Evolutionary conservation across 345 rosid genomes (phyloP).

Genomic region (Punica granatum): DNA sequence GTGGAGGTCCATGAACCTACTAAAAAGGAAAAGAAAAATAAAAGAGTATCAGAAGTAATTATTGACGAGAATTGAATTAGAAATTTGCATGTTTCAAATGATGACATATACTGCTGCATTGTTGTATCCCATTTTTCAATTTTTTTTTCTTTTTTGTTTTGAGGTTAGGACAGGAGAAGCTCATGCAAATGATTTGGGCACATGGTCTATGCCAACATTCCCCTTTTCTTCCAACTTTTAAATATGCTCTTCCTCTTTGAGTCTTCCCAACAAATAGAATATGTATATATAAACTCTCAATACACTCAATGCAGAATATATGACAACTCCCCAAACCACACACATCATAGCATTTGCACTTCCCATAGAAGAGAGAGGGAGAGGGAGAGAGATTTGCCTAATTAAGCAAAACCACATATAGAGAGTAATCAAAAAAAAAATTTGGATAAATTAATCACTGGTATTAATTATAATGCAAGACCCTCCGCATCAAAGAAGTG

Average conservation of each 20-base stretch:
- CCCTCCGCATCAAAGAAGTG: constrained; percentile 19
- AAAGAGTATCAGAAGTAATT: too few relatives aligned
- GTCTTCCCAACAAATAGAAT: constrained; percentile 29
- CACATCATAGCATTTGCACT: constrained; percentile 42
- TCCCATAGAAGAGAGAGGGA: constrained; percentile 28
- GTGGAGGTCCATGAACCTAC: too few relatives aligned
- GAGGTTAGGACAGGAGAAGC: constrained; percentile 35
- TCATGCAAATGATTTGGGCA: constrained; percentile 68
- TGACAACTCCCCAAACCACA: constrained; percentile 26
- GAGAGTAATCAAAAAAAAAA: not conserved
- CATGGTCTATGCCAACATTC: constrained; percentile 28
- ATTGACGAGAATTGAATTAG: too few relatives aligned
- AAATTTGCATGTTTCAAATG: too few relatives aligned
- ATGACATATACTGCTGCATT: too few relatives aligned
- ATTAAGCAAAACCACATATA: constrained; percentile 7
- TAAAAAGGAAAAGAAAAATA: too few relatives aligned
- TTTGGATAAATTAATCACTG: too few relatives aligned
- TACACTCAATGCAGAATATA: constrained; percentile 11
- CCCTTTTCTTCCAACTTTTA: constrained; percentile 1
- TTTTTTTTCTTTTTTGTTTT: not conserved
- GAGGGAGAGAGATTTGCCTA: not conserved
- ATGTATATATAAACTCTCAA: constrained; percentile 16
- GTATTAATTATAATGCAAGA: constrained; percentile 1
- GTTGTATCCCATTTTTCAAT: too few relatives aligned
- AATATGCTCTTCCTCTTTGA: constrained; percentile 21